These are phyloP conservation scores for Typha latifolia DNA, from an alignment of 176 grass and related monocot genomes.

Conservation along the genomic window DNA sequence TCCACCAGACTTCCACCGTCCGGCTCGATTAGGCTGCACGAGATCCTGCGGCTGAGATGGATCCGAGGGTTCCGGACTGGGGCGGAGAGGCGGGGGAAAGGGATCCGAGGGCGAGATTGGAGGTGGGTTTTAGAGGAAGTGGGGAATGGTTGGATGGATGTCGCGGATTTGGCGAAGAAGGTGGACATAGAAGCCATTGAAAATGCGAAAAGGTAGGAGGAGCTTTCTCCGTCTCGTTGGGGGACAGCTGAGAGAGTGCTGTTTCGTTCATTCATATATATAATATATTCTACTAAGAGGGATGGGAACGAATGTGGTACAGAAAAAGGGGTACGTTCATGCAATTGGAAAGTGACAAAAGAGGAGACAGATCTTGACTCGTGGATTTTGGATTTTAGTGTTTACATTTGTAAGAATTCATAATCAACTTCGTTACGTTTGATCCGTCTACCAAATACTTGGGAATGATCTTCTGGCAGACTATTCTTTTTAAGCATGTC, in stretches of 20 bases:
- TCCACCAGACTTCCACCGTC: conserved; percentile 81
- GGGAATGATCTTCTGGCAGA: conserved; percentile 1
- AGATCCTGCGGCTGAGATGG: conserved; percentile 4
- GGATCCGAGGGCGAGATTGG: neutral
- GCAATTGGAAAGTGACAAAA: neutral
- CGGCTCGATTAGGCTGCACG: conserved; percentile 68
- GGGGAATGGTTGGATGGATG: neutral
- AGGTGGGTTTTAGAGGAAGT: neutral
- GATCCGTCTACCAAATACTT: too few relatives aligned
- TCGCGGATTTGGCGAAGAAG: neutral
- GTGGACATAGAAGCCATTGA: conserved; percentile 8
- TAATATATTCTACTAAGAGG: neutral
- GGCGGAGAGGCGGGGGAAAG: neutral
- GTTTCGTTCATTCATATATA: neutral
- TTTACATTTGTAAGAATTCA: too few relatives aligned
- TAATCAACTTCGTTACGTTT: too few relatives aligned
- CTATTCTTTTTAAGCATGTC: conserved; percentile 8
- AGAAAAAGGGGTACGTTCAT: neutral
- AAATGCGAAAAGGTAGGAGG: neutral
- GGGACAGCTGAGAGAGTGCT: neutral
- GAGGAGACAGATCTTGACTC: neutral
- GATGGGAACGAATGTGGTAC: neutral
- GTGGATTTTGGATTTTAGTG: neutral
- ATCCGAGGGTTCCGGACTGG: conserved; percentile 9
- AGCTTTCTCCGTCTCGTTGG: neutral